Evolutionary conservation across 495 filamentous ascomycete genomes (phyloP).

Genomic region (Penicillium pancosmium): DNA sequence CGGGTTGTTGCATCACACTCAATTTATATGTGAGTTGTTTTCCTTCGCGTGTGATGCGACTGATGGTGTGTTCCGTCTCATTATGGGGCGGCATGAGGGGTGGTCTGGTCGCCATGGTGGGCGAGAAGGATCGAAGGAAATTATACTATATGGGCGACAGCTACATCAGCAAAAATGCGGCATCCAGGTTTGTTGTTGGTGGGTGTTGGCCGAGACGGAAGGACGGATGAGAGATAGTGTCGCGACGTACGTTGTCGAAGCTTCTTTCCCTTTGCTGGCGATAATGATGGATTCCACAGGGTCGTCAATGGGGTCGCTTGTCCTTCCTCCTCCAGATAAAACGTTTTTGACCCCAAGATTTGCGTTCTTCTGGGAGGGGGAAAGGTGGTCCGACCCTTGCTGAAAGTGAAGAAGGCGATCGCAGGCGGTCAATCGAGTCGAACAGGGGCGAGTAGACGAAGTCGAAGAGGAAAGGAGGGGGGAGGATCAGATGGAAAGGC

Average conservation of each 20-base stretch:
- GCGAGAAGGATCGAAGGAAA: not conserved
- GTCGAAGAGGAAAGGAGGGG: slow-evolving; percentile 10
- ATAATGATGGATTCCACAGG: not conserved
- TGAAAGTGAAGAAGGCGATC: slow-evolving; percentile 10
- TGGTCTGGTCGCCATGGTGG: slow-evolving; percentile 40
- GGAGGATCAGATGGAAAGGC: slow-evolving; percentile 10
- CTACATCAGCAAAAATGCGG: slow-evolving; percentile 15
- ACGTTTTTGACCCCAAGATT: not conserved
- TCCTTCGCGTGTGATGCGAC: slow-evolving; percentile 75
- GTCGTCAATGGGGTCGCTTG: not conserved
- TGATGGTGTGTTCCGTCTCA: slow-evolving; percentile 60
- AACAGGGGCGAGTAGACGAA: slow-evolving; percentile 8
- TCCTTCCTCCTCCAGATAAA: slow-evolving; percentile 3
- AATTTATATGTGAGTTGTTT: slow-evolving; percentile 80
- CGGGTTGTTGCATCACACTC: slow-evolving; percentile 90
- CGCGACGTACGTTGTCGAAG: slow-evolving; percentile 17
- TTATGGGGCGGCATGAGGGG: slow-evolving; percentile 46
- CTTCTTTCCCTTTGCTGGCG: not conserved
- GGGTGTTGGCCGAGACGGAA: not conserved
- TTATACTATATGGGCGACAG: slow-evolving; percentile 16
- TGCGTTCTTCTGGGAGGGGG: not conserved
- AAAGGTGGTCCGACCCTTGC: slow-evolving; percentile 10
- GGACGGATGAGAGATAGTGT: slow-evolving; percentile 1
- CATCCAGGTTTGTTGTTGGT: not conserved
- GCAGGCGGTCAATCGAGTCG: slow-evolving; percentile 21